phyloP scores from a whole-genome alignment of 2,329 filamentous ascomycete species.

The Dryadomyces quercus-mongolicae region DNA sequence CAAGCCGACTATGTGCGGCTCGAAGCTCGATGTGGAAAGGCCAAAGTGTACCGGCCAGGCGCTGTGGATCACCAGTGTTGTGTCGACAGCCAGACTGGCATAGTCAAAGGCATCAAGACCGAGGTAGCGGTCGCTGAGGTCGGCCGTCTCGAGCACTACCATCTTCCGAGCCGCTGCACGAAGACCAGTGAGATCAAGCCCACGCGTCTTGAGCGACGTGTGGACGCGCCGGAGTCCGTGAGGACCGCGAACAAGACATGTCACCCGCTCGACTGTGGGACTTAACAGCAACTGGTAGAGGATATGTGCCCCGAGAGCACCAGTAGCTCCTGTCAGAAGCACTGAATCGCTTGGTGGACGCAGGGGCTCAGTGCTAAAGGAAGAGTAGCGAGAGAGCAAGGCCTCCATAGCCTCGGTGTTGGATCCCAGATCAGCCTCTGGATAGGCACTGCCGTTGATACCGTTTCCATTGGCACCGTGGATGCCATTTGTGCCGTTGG shows the following conservation, averaged over 20 bases:
- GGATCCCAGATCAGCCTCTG: neutral
- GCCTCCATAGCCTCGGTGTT: slow-evolving; percentile 22
- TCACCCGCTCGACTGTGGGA: slow-evolving; percentile 20
- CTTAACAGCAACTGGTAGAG: slow-evolving; percentile 24
- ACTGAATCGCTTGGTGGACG: slow-evolving; percentile 5
- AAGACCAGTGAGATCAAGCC: neutral
- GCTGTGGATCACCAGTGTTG: slow-evolving; percentile 31
- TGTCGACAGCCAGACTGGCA: slow-evolving; percentile 15
- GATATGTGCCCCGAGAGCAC: slow-evolving; percentile 28
- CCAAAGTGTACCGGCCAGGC: slow-evolving; percentile 42
- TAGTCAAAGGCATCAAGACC: slow-evolving; percentile 22
- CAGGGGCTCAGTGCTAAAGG: slow-evolving; percentile 16
- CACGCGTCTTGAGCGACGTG: slow-evolving; percentile 7
- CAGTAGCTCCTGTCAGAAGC: slow-evolving; percentile 29
- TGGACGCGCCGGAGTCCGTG: slow-evolving; percentile 7
- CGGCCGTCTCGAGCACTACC: slow-evolving; percentile 6
- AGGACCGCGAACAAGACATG: slow-evolving; percentile 16
- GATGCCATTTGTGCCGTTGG: no score
- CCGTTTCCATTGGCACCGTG: no score
- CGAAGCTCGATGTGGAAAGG: slow-evolving; percentile 29
- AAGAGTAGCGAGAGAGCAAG: slow-evolving; percentile 31
- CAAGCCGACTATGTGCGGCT: slow-evolving; percentile 28
- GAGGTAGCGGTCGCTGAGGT: slow-evolving; percentile 12
- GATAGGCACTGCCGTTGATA: neutral
- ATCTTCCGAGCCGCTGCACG: slow-evolving; percentile 1